phyloP scores from a whole-genome alignment of 1,284 basidiomycete species.

The Austropuccinia psidii region DNA sequence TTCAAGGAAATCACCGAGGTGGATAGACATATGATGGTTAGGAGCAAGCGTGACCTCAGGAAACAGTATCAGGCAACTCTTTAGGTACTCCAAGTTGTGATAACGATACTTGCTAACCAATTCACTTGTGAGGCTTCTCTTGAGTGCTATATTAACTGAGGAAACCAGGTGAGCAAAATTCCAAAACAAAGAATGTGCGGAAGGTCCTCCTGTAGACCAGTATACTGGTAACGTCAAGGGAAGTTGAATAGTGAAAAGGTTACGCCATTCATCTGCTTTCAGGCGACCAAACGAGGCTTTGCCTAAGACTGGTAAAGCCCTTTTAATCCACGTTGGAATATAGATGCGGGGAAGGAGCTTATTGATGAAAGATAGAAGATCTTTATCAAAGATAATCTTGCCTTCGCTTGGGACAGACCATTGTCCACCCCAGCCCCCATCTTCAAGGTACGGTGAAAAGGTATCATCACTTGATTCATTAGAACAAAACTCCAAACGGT shows the following conservation, averaged over 20 bases:
- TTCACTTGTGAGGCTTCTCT: neutral
- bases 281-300: conserved; percentile 15
- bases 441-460: neutral
- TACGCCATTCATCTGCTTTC: conserved; percentile 23
- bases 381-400: neutral
- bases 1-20: conserved; percentile 8
- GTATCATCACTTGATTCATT: neutral
- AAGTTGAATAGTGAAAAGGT: conserved; percentile 10
- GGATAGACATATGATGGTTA: conserved; percentile 15
- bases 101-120: neutral
- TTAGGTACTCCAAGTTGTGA: neutral
- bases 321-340: conserved; percentile 2
- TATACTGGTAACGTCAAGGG: conserved; percentile 1
- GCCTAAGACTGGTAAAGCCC: neutral
- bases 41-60: too few relatives aligned
- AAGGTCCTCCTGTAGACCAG: neutral
- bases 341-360: neutral
- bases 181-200: neutral
- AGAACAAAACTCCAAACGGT: neutral
- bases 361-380: neutral
- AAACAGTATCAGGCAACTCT: neutral
- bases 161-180: conserved; percentile 12
- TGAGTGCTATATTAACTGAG: conserved; percentile 1
- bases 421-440: neutral
- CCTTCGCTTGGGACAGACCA: neutral